Conservation (phyloP, 75 land plant species). For the Sequoiadendron giganteum region DNA sequence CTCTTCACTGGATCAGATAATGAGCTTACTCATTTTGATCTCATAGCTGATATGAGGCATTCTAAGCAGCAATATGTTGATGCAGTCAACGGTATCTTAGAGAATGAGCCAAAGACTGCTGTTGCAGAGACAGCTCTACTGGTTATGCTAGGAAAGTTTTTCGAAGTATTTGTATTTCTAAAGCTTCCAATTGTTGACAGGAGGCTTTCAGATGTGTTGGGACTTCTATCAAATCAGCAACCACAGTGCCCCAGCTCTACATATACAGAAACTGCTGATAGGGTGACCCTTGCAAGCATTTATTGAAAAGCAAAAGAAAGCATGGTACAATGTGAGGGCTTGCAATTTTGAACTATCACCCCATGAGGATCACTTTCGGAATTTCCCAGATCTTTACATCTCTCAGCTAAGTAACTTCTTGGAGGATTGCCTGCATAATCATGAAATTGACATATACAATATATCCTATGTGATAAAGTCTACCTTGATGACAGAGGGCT, state of each 20-base stretch:
- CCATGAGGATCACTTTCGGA: constrained; percentile 95
- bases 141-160: constrained; percentile 73
- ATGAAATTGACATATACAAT: neutral
- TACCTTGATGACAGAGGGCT: no score
- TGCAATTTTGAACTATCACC: constrained; percentile 87
- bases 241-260: constrained; percentile 95
- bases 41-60: no score
- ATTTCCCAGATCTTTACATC: constrained; percentile 69
- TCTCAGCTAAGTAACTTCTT: constrained; percentile 74
- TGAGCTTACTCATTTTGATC: no score
- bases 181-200: constrained; percentile 81
- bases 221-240: constrained; percentile 61
- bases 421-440: constrained; percentile 47
- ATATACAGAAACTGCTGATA: constrained; percentile 94
- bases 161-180: constrained; percentile 73
- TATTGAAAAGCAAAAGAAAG: constrained; percentile 72
- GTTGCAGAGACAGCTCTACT: constrained; percentile 80
- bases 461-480: no score
- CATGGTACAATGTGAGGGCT: constrained; percentile 80
- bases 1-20: no score
- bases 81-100: neutral
- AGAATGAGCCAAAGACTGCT: constrained; percentile 41
- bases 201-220: constrained; percentile 79
- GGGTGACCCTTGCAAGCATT: constrained; percentile 94
- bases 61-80: no score